These are phyloP conservation scores for Didymellaceae sp. DNA, from an alignment of 2,329 filamentous ascomycete species.

Conservation along the genomic window DNA sequence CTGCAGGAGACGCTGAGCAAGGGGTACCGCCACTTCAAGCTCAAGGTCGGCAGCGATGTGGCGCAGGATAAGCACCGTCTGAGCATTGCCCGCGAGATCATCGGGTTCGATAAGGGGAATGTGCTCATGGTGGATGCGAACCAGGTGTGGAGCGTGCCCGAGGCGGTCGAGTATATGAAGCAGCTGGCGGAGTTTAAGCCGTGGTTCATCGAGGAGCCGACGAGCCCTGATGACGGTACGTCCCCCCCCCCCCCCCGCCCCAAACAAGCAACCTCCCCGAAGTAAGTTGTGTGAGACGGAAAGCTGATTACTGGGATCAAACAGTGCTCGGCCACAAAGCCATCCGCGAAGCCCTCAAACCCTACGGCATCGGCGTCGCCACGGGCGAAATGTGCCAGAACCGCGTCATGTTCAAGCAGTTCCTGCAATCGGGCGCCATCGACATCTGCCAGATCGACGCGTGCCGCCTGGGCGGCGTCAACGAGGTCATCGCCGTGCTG, in stretches of 20 bases:
- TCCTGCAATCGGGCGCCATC: constrained; percentile 79
- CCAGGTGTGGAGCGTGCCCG: constrained; percentile 89
- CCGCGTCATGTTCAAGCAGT: constrained; percentile 91
- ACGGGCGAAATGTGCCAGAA: constrained; percentile 97
- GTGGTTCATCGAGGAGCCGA: constrained; percentile 96
- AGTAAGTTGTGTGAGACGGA: too few relatives aligned
- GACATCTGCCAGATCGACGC: constrained; percentile 91
- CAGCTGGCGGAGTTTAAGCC: constrained; percentile 82
- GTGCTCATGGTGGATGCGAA: constrained; percentile 93
- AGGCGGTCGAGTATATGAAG: constrained; percentile 87
- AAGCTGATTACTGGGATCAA: too few relatives aligned
- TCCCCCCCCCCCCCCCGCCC: not conserved
- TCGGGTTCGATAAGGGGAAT: constrained; percentile 83
- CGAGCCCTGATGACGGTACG: constrained; percentile 76
- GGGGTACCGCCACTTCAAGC: constrained; percentile 87
- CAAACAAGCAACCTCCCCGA: constrained; percentile 6
- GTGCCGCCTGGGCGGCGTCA: constrained; percentile 86
- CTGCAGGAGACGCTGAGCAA: constrained; percentile 75
- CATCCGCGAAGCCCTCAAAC: constrained; percentile 78
- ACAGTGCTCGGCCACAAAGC: constrained; percentile 84
- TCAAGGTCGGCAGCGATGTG: constrained; percentile 81
- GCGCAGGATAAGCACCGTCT: constrained; percentile 75
- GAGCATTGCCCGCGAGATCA: constrained; percentile 75
- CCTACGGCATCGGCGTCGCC: constrained; percentile 79
- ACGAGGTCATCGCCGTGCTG: constrained; percentile 89